Percentiles rank a stretch among this genome's conserved stretches.
Evolutionary conservation across 2,329 filamentous ascomycete genomes (phyloP).

Genomic region (Metarhizium guizhouense): DNA sequence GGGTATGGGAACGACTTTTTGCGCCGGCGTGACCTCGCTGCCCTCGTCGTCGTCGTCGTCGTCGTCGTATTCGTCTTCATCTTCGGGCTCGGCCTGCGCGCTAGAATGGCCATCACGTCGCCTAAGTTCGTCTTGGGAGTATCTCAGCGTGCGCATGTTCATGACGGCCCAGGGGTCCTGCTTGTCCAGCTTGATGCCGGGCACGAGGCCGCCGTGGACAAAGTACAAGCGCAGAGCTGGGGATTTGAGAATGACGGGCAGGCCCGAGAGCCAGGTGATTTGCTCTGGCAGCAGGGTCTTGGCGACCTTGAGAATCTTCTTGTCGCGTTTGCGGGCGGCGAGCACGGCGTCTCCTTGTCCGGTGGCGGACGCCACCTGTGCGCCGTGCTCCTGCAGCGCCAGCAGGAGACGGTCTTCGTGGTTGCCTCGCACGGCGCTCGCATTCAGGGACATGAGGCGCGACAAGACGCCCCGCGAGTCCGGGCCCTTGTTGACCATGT

Average conservation of each 20-base stretch:
- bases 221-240: slow-evolving; percentile 58
- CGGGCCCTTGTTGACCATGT: slow-evolving; percentile 80
- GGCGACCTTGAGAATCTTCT: slow-evolving; percentile 42
- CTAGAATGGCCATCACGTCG: slow-evolving; percentile 18
- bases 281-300: slow-evolving; percentile 48
- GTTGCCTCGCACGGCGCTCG: slow-evolving; percentile 81
- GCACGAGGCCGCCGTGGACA: slow-evolving; percentile 80
- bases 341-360: slow-evolving; percentile 14
- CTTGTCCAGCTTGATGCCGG: slow-evolving; percentile 57
- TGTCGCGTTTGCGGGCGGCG: slow-evolving; percentile 23
- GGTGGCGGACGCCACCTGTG: slow-evolving; percentile 18
- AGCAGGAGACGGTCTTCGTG: slow-evolving; percentile 84
- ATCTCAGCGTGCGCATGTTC: slow-evolving; percentile 80
- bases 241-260: slow-evolving; percentile 70
- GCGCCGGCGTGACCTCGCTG: neutral
- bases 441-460: slow-evolving; percentile 62
- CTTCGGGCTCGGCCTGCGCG: neutral
- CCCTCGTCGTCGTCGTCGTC: slow-evolving; percentile 10
- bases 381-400: slow-evolving; percentile 33
- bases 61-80: neutral
- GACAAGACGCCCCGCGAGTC: slow-evolving; percentile 72
- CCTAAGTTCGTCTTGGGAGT: slow-evolving; percentile 33
- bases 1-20: slow-evolving; percentile 22
- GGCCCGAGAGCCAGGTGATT: slow-evolving; percentile 57
- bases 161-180: slow-evolving; percentile 77